A percentile compares a stretch with the other conserved stretches of the same genome.
These are phyloP conservation scores for Theileria sp. DNA, from an alignment of 169 alveolate genomes.

Conservation along the genomic window DNA sequence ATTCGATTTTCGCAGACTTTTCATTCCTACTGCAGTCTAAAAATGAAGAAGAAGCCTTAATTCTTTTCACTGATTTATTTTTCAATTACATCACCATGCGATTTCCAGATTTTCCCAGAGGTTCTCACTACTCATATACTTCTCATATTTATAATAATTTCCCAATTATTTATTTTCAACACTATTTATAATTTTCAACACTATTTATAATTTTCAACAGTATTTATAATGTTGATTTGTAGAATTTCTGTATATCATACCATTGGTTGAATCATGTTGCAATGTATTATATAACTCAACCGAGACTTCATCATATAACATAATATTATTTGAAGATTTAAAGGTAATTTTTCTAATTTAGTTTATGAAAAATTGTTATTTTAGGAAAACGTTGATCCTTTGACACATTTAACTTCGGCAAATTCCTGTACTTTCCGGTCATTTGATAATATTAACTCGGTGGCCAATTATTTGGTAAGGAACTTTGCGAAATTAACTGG, in stretches of 20 bases:
- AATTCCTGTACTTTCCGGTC: conserved; percentile 59
- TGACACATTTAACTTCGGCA: conserved; percentile 25
- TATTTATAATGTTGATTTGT: not conserved
- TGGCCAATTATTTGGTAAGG: conserved; percentile 65
- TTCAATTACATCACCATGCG: conserved; percentile 27
- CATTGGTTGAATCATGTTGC: conserved; percentile 41
- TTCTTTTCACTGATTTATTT: conserved; percentile 19
- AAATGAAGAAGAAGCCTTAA: conserved; percentile 19
- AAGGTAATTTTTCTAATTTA: not conserved
- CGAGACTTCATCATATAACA: conserved; percentile 12
- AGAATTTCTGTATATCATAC: conserved; percentile 38
- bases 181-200: not conserved
- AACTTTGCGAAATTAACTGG: conserved; percentile 68
- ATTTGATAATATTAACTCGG: conserved; percentile 71
- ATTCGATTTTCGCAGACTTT: conserved; percentile 58
- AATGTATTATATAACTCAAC: conserved; percentile 43
- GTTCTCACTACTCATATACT: not conserved
- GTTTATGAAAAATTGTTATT: not conserved
- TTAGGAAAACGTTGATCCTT: conserved; percentile 19
- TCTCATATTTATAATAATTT: not conserved
- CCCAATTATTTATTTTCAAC: not conserved
- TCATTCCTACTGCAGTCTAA: conserved; percentile 17
- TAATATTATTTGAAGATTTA: conserved; percentile 37
- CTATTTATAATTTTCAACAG: no score
- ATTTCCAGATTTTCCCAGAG: conserved; percentile 47